A percentile compares a stretch with the other conserved stretches of the same genome.
Conservation (phyloP, 768 basidiomycete genomes). For the Mycena filopes region DNA sequence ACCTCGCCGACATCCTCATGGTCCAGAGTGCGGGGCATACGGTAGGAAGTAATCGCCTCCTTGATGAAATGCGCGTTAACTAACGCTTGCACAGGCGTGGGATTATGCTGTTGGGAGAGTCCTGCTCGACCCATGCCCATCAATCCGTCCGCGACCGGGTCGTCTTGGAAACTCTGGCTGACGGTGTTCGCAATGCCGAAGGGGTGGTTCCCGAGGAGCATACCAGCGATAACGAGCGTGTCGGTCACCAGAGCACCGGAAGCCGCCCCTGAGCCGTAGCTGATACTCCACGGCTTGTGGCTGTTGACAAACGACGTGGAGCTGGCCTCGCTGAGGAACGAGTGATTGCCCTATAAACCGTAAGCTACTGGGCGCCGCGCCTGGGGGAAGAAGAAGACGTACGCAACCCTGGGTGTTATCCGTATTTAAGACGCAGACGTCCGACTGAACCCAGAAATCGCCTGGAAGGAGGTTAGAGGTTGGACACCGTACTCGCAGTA, state of each 20-base stretch:
- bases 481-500: no score
- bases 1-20: conserved; percentile 68
- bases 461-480: conserved; percentile 36
- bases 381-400: conserved; percentile 5
- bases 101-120: conserved; percentile 63
- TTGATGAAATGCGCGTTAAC: conserved; percentile 58
- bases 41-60: conserved; percentile 71
- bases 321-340: conserved; percentile 13
- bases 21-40: conserved; percentile 70
- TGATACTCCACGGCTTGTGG: conserved; percentile 1
- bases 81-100: conserved; percentile 69
- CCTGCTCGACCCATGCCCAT: conserved; percentile 47
- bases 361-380: neutral
- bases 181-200: conserved; percentile 66
- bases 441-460: conserved; percentile 69
- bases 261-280: conserved; percentile 41
- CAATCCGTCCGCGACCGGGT: conserved; percentile 65
- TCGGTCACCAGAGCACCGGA: conserved; percentile 68
- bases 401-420: conserved; percentile 42
- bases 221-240: conserved; percentile 65
- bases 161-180: conserved; percentile 31
- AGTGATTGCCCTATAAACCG: conserved; percentile 24
- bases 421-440: conserved; percentile 49
- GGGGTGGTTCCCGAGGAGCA: conserved; percentile 59
- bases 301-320: conserved; percentile 25